Evolutionary conservation across 1,284 basidiomycete genomes (phyloP), one percentile per base, ranked within the genome.

Genomic region (Butyriboletus appendiculatus): DNA sequence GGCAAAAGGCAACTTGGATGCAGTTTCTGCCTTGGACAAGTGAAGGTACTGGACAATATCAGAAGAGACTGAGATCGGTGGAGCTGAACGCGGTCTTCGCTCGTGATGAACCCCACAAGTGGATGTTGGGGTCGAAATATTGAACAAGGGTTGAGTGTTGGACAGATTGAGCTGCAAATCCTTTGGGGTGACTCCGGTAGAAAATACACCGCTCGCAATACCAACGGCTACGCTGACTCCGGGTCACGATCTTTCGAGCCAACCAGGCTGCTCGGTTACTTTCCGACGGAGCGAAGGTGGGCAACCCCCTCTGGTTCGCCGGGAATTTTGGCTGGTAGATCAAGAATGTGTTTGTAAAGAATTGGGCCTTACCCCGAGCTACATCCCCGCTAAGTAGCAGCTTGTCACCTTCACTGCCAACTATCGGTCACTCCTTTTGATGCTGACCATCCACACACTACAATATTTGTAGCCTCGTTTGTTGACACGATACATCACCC

Each of bases 161-260:
- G 28, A 24, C 6, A 9, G 7, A 50, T 3, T 1, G 7, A 28
- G 14, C 4, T 41, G 15, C 1, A 11, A 12, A 39, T 14, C 8
- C 15, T 53, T 67, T 26, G 63, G 63, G 26, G 67, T 34, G 5
- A 54, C 20, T n/a, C n/a, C n/a, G 22, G 43, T 14, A 15, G 63
- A 16, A 48, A 64, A 62, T 2, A 58, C 52, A 26, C 64, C 66
- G 28, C 66, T 67, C 15, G 50, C 52, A n/a, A 68, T 60, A 3
- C 54, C 56, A 26, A 60, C 49, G 47, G 63, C 53, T 3, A 52
- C 49, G 16, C 39, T 53, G 20, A 67, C 48, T 24, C 44, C 44
- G 2, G 63, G 63, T 58, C 61, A 66, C 9, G 64, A 15, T 20
- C n/a, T 46, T 24, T 57, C 45, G 2, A 65, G 57, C 62, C 62